Base-by-base conservation (phyloP, 768 basidiomycete species). In the Zangia roseola region DNA sequence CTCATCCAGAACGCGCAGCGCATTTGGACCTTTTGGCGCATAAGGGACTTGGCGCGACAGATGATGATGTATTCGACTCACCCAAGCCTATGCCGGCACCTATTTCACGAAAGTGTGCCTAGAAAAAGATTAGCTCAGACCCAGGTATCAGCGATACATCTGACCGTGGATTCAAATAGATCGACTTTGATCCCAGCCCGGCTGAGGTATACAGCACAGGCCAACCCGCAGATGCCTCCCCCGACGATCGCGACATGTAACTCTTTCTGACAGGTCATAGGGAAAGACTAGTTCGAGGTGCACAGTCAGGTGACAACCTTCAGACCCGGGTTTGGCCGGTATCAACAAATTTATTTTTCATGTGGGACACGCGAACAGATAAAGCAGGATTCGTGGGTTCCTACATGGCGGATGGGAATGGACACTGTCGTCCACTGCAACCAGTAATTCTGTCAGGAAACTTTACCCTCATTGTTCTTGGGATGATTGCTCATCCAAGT, bases 41-140 rank as follows among this genome's bases (percentile, higher is more conserved):
- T 31, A 31, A 23, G 12, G 13, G 37, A n/a, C 23, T 7, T 23
- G n/a, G n/a, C 16, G 34, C 25, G 4, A 16, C 31, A 20, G 6
- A 14, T 21, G 23, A 14, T 16, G 17, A 38, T 7, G 28, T 6
- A 31, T 30, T 5, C 16, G 26, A 42, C 63, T 52, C 43, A 77
- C 79, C 79, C 19, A 82, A 50, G 16, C 72, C 76, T 36, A 83
- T 73, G 10, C 78, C 79, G n/a, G 79, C 79, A 10, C 81, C 80
- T 34, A 80, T 69, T 61, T 81, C 78, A 21, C 69, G 73, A 49
- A 78, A 80, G 42, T 70, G 68, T 14, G 71, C 56, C 79, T 81
- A 55, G 25, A 33, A 16, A 34, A 36, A 39, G 6, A 36, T 40
- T 30, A 46, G 26, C 38, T 37, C 12, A 31, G 25, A 44, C 33